Base-by-base conservation (phyloP, 805 yeast genomes). In the Suhomyces pyralidae region DNA sequence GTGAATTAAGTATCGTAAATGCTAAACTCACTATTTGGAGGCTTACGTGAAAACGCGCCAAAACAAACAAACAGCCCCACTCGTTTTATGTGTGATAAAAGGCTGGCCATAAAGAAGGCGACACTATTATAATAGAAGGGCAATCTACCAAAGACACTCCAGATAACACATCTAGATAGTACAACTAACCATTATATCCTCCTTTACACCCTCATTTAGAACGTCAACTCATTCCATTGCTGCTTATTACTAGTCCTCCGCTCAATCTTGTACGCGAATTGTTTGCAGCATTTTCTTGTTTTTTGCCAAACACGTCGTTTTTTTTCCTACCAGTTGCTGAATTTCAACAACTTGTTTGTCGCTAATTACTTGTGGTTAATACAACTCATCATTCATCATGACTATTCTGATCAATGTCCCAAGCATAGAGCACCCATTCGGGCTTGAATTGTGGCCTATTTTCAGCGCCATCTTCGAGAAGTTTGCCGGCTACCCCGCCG, bases 361-460 rank as follows among this genome's bases (percentile, higher is more conserved):
- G 24, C 42, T 17, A 9, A 19, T 19, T 10, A 38, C 42, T 38
- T 38, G 40, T n/a, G 24, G 17, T 38, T 38, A 36, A 7, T 38
- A n/a, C 36, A n/a, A 32, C 42, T 17, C 24, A 38, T 38, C 42
- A n/a, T 17, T 38, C 24, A 38, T 38, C 42, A 42, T 42, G 45
- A 42, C 45, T 42, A 40, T 40, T 15, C 32, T 38, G 17, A 43
- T 48, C 15, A 59, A 64, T 19, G 25, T 56, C 40, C 80, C 80
- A 30, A 60, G 69, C 43, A 58, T 73, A 46, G 80, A 77, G 17
- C 63, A 74, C 44, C 85, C 86, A 4, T 81, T 81, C 56, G 85
- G 85, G 10, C 46, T 87, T 50, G 76, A 83, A 58, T 70, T 86
- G 50, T 87, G 90, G 90, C 88, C 88, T 28, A 69, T 85, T 56